phyloP scores from a whole-genome alignment of 2,329 filamentous ascomycete species.

The Pestalotiopsis sp. region DNA sequence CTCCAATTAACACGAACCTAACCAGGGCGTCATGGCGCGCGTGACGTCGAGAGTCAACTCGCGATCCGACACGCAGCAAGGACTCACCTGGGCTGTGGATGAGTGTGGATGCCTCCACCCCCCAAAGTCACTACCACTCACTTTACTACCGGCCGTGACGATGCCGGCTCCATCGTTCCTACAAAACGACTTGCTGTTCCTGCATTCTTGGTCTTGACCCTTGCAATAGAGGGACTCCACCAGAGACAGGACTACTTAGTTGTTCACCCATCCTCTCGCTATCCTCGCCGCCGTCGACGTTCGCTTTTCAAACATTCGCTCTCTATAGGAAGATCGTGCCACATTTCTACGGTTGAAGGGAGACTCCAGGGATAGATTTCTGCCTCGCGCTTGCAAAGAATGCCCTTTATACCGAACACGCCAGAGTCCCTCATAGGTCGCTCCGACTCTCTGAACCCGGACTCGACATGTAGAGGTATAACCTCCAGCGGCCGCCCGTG shows the following conservation, averaged over 20 bases:
- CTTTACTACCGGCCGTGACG: neutral
- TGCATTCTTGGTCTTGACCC: neutral
- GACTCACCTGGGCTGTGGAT: constrained; percentile 7
- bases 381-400: constrained; percentile 30
- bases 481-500: constrained; percentile 84
- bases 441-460: constrained; percentile 82
- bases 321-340: neutral
- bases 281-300: neutral
- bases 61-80: constrained; percentile 1
- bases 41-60: neutral
- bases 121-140: neutral
- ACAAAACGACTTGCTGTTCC: constrained; percentile 1
- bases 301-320: constrained; percentile 1
- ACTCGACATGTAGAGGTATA: constrained; percentile 85
- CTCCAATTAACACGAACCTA: neutral
- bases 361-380: neutral
- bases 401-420: constrained; percentile 72
- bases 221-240: neutral
- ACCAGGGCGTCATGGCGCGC: neutral
- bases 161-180: neutral
- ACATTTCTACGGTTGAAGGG: neutral
- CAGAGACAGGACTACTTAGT: neutral
- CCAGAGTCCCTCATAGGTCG: constrained; percentile 80
- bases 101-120: constrained; percentile 4
- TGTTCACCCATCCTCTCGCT: neutral